phyloP scores from a whole-genome alignment of 2,329 filamentous ascomycete genomes.

The Trichoderma atrobrunneum region DNA sequence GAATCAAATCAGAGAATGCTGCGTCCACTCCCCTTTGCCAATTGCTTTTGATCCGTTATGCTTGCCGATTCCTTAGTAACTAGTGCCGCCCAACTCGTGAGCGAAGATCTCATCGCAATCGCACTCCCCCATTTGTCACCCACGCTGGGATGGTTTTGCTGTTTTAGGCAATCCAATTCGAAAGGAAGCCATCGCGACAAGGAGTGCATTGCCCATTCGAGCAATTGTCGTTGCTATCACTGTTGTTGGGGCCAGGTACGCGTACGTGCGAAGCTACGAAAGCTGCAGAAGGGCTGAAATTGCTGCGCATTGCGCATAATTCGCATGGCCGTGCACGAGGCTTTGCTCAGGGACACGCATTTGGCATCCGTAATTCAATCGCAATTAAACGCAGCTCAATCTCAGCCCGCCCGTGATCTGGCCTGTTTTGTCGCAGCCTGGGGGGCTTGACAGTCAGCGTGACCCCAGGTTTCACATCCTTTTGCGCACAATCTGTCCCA shows the following conservation, averaged over 20 bases:
- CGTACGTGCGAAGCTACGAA: not conserved
- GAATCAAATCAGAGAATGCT: not conserved
- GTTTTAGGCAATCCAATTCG: not conserved
- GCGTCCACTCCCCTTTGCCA: not conserved
- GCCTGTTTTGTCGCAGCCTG: constrained; percentile 3
- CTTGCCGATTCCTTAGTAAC: not conserved
- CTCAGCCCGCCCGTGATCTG: constrained; percentile 15
- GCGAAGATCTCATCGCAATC: not conserved
- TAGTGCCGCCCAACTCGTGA: not conserved
- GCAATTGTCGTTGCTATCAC: not conserved
- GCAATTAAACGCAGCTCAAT: not conserved
- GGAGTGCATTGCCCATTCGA: not conserved
- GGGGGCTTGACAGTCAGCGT: not conserved
- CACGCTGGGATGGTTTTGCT: not conserved
- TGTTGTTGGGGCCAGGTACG: not conserved
- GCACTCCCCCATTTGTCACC: not conserved
- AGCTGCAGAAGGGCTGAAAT: not conserved
- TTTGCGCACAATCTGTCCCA: not conserved
- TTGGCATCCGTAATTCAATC: not conserved
- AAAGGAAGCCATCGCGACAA: not conserved
- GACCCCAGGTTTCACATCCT: constrained; percentile 16
- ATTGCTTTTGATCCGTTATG: not conserved
- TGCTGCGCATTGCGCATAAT: not conserved
- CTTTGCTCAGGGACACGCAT: not conserved
- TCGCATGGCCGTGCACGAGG: not conserved